Evolutionary conservation across 108 stramenopile species (phyloP).

Genomic region (Bacterosira constricta): DNA sequence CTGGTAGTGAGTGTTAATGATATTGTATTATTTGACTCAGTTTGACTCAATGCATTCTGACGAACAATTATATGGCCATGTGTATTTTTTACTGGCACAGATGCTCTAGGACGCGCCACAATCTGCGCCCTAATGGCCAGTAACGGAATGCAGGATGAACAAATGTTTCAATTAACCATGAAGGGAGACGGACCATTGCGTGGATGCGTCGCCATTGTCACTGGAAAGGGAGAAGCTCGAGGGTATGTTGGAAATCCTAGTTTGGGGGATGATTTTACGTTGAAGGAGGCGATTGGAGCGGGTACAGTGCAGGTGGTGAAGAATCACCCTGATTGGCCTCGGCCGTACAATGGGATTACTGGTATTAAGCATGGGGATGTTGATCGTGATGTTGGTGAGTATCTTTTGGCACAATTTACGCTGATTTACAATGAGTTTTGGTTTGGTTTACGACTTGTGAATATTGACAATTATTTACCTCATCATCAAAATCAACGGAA

Average conservation of each 20-base stretch:
- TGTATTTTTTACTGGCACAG: too few species aligned
- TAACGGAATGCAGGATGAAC: conserved; percentile 87
- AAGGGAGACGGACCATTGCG: conserved; percentile 83
- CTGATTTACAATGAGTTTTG: too few species aligned
- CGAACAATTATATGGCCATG: too few species aligned
- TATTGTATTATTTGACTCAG: too few species aligned
- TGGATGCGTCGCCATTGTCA: conserved; percentile 72
- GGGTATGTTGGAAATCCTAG: conserved; percentile 84
- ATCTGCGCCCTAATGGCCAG: conserved; percentile 70
- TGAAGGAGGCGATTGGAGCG: conserved; percentile 76
- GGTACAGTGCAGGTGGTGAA: conserved; percentile 86
- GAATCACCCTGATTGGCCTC: conserved; percentile 89
- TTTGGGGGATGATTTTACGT: conserved; percentile 61
- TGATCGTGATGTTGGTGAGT: conserved; percentile 84
- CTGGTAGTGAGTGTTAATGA: conserved; percentile 27
- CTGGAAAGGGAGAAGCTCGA: conserved; percentile 64
- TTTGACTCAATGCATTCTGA: too few species aligned
- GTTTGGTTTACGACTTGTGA: too few species aligned
- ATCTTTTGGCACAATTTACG: too few species aligned
- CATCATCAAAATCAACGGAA: background rate
- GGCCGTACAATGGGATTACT: conserved; percentile 90
- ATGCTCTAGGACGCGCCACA: conserved; percentile 73
- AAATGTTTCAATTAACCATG: conserved; percentile 81
- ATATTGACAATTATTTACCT: background rate
- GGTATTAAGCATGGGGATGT: conserved; percentile 79